Evolutionary conservation across 352 stramenopile genomes (phyloP).

Genomic region (Thraustochytrium sp.): DNA sequence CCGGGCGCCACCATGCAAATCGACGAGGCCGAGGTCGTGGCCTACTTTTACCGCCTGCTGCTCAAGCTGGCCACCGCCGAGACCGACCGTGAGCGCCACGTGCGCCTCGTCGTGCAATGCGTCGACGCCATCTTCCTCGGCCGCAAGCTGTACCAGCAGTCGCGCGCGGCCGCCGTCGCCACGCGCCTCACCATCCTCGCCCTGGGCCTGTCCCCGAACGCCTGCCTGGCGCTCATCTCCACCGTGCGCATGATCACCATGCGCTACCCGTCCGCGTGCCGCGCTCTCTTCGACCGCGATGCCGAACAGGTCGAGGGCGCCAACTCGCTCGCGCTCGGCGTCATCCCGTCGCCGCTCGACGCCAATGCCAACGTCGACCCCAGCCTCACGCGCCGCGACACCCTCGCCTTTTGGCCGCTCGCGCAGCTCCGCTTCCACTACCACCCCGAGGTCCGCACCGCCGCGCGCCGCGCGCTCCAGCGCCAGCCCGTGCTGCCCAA

Average conservation of each 20-base stretch:
- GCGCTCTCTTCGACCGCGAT: not conserved
- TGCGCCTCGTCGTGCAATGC: not conserved
- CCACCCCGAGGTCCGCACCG: not conserved
- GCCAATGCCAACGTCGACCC: not conserved
- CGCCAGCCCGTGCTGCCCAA: not conserved
- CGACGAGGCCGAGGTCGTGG: constrained; percentile 12
- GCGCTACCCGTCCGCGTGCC: constrained; percentile 1
- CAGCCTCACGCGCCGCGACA: not conserved
- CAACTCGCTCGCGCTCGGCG: constrained; percentile 3
- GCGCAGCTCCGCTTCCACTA: constrained; percentile 28
- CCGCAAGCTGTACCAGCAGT: constrained; percentile 37
- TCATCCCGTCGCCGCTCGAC: not conserved
- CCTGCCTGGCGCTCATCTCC: not conserved
- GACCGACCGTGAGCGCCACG: not conserved
- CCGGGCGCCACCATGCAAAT: not conserved
- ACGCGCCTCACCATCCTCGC: constrained; percentile 9
- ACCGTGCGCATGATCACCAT: not conserved
- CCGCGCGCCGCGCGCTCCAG: not conserved
- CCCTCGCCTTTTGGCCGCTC: constrained; percentile 1
- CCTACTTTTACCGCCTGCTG: not conserved
- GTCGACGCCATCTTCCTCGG: constrained; percentile 22
- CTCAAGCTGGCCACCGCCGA: not conserved
- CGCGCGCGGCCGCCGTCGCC: not conserved
- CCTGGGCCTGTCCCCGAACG: not conserved
- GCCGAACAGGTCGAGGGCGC: constrained; percentile 1